Evolutionary conservation across 345 rosid genomes (phyloP).

Genomic region (Brassica nigra): DNA sequence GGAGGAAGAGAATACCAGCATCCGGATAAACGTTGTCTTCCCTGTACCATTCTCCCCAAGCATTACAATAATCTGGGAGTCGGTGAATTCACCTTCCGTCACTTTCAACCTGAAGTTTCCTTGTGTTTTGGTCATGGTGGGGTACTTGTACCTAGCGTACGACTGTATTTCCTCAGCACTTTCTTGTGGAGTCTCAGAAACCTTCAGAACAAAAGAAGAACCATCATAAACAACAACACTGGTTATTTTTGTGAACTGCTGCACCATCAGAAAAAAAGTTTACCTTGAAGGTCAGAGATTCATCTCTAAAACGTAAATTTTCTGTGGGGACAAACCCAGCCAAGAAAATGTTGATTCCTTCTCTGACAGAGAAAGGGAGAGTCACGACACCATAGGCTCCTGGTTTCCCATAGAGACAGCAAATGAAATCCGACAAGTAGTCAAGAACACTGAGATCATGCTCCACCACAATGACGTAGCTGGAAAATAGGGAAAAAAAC

Average conservation of each 20-base stretch:
- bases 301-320: conserved; percentile 90
- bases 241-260: conserved; percentile 3
- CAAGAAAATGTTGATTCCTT: conserved; percentile 93
- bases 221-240: conserved; percentile 5
- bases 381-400: conserved; percentile 99
- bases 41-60: conserved; percentile 99
- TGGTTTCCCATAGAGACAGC: conserved; percentile 98
- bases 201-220: conserved; percentile 51
- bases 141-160: conserved; percentile 92
- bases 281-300: conserved; percentile 94
- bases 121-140: conserved; percentile 86
- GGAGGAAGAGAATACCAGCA: conserved; percentile 70
- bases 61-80: conserved; percentile 97
- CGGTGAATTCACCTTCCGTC: conserved; percentile 95
- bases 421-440: conserved; percentile 94
- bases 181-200: conserved; percentile 98
- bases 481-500: conserved; percentile 39
- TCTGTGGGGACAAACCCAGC: conserved; percentile 98
- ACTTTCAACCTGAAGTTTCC: conserved; percentile 83
- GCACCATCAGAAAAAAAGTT: not conserved
- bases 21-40: conserved; percentile 94
- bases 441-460: conserved; percentile 98
- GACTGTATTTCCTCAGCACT: conserved; percentile 86
- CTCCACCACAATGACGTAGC: conserved; percentile 98
- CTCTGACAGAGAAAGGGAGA: conserved; percentile 96